phyloP scores from a whole-genome alignment of 306 rosid species.

The Cajanus cajan region DNA sequence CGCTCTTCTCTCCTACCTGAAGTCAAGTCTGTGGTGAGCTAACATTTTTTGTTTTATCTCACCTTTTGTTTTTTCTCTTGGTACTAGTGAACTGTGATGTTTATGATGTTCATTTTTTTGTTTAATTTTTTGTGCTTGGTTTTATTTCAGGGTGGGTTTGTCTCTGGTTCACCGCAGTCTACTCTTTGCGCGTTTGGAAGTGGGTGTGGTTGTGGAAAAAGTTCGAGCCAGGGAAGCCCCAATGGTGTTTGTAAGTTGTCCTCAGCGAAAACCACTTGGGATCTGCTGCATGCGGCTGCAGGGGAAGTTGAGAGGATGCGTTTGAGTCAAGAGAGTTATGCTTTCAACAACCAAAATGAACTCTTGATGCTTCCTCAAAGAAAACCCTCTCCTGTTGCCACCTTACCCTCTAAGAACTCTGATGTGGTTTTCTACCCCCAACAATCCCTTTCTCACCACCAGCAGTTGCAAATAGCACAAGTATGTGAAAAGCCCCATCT shows the following conservation, averaged over 20 bases:
- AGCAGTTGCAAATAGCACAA: constrained; percentile 53
- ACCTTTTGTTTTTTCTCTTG: neutral
- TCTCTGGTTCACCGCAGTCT: constrained; percentile 77
- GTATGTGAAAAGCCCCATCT: constrained; percentile 33
- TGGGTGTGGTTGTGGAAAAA: constrained; percentile 48
- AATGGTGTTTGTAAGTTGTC: constrained; percentile 37
- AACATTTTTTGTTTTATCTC: too few species aligned
- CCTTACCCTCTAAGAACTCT: constrained; percentile 22
- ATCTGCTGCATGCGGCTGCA: constrained; percentile 84
- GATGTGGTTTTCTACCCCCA: constrained; percentile 38
- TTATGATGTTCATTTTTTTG: too few species aligned
- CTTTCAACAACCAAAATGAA: constrained; percentile 22
- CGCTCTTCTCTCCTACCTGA: constrained; percentile 42
- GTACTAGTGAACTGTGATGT: too few species aligned
- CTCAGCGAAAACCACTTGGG: constrained; percentile 62
- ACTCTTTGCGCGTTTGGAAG: constrained; percentile 51
- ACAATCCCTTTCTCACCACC: constrained; percentile 51
- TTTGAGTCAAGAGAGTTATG: constrained; percentile 32
- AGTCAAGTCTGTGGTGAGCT: neutral
- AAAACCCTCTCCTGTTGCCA: constrained; percentile 35
- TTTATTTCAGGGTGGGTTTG: constrained; percentile 34
- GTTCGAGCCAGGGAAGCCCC: constrained; percentile 66
- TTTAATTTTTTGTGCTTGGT: neutral
- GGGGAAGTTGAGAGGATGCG: constrained; percentile 79
- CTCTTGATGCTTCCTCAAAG: constrained; percentile 22